Conservation (phyloP, 108 stramenopile genomes). For the Cyclotella sp. region DNA sequence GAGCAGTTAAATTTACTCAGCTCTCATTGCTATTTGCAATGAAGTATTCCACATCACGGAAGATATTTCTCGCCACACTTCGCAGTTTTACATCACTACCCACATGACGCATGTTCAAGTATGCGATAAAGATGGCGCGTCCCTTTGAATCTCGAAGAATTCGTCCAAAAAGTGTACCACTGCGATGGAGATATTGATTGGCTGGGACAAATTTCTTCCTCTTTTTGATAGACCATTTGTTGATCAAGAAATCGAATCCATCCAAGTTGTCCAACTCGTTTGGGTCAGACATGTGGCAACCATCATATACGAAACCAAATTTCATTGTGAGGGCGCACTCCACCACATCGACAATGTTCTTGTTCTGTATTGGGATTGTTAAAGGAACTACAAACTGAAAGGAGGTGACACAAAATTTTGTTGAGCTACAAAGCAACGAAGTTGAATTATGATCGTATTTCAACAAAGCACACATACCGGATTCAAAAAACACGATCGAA, state of each 20-base stretch:
- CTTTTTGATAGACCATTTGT: conserved; percentile 49
- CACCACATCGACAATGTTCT: conserved; percentile 50
- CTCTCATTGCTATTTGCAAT: conserved; percentile 15
- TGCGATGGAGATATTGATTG: conserved; percentile 81
- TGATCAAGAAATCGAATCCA: conserved; percentile 69
- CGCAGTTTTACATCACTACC: conserved; percentile 41
- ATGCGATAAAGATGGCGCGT: conserved; percentile 37
- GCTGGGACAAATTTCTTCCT: conserved; percentile 53
- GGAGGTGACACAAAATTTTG: conserved; percentile 7
- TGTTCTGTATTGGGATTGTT: conserved; percentile 55
- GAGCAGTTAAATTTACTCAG: no score
- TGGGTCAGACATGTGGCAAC: conserved; percentile 68
- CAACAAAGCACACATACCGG: conserved; percentile 56
- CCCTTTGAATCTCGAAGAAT: conserved; percentile 39
- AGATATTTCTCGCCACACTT: conserved; percentile 34
- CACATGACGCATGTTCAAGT: conserved; percentile 46
- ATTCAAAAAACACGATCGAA: conserved; percentile 68
- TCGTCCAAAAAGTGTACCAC: conserved; percentile 69
- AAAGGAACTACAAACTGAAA: conserved; percentile 67
- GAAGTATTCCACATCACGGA: conserved; percentile 36
- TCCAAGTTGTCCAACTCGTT: conserved; percentile 62
- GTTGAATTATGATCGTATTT: neutral
- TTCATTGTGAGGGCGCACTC: conserved; percentile 50
- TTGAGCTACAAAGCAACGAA: conserved; percentile 5
- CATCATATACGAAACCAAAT: conserved; percentile 85